A percentile compares a stretch with the other conserved stretches of the same genome.
These are phyloP conservation scores for Termitomyces sp. DNA, from an alignment of 768 basidiomycete species.

Conservation along the genomic window DNA sequence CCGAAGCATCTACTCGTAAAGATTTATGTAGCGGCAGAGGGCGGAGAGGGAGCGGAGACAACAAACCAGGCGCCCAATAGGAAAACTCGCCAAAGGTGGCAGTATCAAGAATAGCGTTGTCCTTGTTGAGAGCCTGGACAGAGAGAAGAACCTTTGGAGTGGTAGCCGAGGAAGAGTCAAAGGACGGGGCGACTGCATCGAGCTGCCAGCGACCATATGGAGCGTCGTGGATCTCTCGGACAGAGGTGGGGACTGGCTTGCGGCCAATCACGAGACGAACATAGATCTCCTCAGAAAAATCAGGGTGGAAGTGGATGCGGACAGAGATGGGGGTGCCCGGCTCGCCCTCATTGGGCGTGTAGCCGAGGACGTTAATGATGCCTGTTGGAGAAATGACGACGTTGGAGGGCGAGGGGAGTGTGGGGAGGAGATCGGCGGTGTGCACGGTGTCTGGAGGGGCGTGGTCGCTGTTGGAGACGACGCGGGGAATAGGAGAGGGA, in stretches of 20 bases:
- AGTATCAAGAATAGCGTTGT: conserved; percentile 53
- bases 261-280: conserved; percentile 73
- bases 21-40: conserved; percentile 3
- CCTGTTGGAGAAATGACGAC: conserved; percentile 43
- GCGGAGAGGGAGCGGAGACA: conserved; percentile 9
- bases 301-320: conserved; percentile 53
- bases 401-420: neutral
- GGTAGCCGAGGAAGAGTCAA: conserved; percentile 37
- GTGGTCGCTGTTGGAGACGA: neutral
- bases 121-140: conserved; percentile 56
- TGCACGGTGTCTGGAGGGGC: neutral
- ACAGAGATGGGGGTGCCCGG: conserved; percentile 60
- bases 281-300: conserved; percentile 46
- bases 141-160: conserved; percentile 46
- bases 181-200: conserved; percentile 54
- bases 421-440: neutral
- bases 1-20: conserved; percentile 3
- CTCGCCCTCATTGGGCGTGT: conserved; percentile 59
- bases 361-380: conserved; percentile 62
- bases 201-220: conserved; percentile 59
- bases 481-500: conserved; percentile 4
- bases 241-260: conserved; percentile 63
- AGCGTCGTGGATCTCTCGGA: conserved; percentile 45
- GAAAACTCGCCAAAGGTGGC: conserved; percentile 70
- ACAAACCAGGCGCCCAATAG: conserved; percentile 47